These are phyloP conservation scores for Adansonia grandidieri DNA, from an alignment of 441 rosid genomes.

Conservation along the genomic window DNA sequence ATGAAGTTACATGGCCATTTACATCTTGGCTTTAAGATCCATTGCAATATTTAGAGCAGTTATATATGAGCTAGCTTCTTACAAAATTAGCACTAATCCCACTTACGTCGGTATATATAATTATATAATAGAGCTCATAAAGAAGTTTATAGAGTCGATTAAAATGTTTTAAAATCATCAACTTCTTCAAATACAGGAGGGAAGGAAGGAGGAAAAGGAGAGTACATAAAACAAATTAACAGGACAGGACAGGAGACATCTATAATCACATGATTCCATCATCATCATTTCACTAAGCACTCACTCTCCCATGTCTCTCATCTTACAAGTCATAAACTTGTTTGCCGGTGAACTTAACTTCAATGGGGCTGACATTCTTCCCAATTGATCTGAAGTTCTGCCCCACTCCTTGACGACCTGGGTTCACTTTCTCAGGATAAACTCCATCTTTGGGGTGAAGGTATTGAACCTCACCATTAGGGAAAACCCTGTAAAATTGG, in stretches of 20 bases:
- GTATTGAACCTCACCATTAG: slow-evolving; percentile 68
- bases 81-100: no score
- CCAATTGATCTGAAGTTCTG: slow-evolving; percentile 72
- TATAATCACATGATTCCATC: background rate
- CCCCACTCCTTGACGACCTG: slow-evolving; percentile 75
- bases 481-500: slow-evolving; percentile 82
- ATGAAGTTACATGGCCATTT: no score
- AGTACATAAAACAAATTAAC: background rate
- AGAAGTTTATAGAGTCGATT: no score
- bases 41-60: no score
- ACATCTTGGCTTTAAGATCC: no score
- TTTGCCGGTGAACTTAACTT: slow-evolving; percentile 85
- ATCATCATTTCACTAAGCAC: background rate
- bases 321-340: slow-evolving; percentile 63
- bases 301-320: background rate
- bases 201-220: background rate
- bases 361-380: slow-evolving; percentile 72
- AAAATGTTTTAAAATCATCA: no score
- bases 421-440: slow-evolving; percentile 80
- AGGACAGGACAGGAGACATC: background rate
- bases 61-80: no score
- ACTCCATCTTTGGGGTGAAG: slow-evolving; percentile 83
- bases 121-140: no score
- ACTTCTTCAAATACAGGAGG: background rate
- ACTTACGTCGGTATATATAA: no score